Percentiles rank a stretch among this genome's conserved stretches.
phyloP scores from a whole-genome alignment of 2,329 filamentous ascomycete species.

The Neocatenulostroma microsporum region DNA sequence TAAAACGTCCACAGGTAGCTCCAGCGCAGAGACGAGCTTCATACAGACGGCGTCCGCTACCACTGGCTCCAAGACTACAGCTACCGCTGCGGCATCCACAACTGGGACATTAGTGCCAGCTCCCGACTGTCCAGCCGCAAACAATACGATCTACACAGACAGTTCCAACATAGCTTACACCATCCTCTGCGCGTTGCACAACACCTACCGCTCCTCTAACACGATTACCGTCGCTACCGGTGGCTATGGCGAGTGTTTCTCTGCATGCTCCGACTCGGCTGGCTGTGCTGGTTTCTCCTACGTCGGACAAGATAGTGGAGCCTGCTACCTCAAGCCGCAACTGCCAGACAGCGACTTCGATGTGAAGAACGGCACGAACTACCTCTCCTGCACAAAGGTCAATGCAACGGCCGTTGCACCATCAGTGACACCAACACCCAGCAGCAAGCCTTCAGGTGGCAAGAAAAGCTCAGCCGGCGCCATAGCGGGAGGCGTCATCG shows the following conservation, averaged over 20 bases:
- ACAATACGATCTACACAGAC: constrained; percentile 19
- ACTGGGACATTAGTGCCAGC: no score
- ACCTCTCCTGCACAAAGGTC: constrained; percentile 19
- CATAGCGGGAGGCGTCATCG: constrained; percentile 18
- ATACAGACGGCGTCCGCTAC: no score
- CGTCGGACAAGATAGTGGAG: constrained; percentile 19
- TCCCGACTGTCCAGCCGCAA: constrained; percentile 21
- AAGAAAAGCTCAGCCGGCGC: constrained; percentile 9
- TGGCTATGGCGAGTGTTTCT: constrained; percentile 25
- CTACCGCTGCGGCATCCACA: no score
- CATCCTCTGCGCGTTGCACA: constrained; percentile 24
- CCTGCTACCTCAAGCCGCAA: constrained; percentile 22
- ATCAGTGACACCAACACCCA: neutral
- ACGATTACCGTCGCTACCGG: constrained; percentile 17
- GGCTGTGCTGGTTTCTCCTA: constrained; percentile 25
- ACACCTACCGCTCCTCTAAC: constrained; percentile 15
- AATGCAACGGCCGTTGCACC: constrained; percentile 13
- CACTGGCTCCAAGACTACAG: no score
- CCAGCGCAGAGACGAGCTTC: no score
- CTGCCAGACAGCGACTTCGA: constrained; percentile 15
- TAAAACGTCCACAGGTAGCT: no score
- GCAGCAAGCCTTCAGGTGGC: neutral
- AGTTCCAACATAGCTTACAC: constrained; percentile 17
- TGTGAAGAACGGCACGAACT: constrained; percentile 15
- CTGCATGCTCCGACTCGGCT: constrained; percentile 17